A percentile compares a stretch with the other conserved stretches of the same genome.
Conservation (phyloP, 192 early-diverging fungal species). For the Helicostylum pulchrum region DNA sequence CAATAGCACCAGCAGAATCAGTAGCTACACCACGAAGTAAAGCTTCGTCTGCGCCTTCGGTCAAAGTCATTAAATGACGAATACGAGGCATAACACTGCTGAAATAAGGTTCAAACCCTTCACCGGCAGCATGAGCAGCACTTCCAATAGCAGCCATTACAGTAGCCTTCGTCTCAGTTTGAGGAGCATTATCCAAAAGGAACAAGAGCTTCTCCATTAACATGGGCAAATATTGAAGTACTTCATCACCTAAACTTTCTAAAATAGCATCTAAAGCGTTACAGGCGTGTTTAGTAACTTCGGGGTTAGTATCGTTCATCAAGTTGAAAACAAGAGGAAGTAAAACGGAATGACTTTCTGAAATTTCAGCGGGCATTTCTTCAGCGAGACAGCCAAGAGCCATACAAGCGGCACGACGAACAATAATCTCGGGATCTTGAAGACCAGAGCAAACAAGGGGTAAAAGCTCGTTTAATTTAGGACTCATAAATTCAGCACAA, state of each 20-base stretch:
- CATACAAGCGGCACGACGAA: slow-evolving; percentile 85
- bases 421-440: slow-evolving; percentile 71
- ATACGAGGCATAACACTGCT: slow-evolving; percentile 64
- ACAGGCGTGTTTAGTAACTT: slow-evolving; percentile 73
- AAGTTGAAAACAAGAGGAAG: slow-evolving; percentile 83
- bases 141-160: slow-evolving; percentile 89
- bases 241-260: slow-evolving; percentile 75
- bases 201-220: slow-evolving; percentile 78
- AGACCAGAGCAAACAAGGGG: slow-evolving; percentile 71
- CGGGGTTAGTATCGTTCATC: slow-evolving; percentile 68
- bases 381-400: slow-evolving; percentile 73
- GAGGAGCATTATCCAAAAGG: slow-evolving; percentile 63
- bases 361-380: slow-evolving; percentile 78
- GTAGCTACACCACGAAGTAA: slow-evolving; percentile 86
- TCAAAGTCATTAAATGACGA: slow-evolving; percentile 66
- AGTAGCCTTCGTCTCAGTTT: slow-evolving; percentile 67
- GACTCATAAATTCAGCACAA: slow-evolving; percentile 78
- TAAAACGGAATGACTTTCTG: slow-evolving; percentile 72
- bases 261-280: slow-evolving; percentile 85
- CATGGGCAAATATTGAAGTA: slow-evolving; percentile 74
- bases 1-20: slow-evolving; percentile 81
- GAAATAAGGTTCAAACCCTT: slow-evolving; percentile 77
- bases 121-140: slow-evolving; percentile 78
- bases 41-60: slow-evolving; percentile 64
- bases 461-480: slow-evolving; percentile 72